These are phyloP conservation scores for Didymella lethalis DNA, from an alignment of 2,329 filamentous ascomycete species.

Conservation along the genomic window DNA sequence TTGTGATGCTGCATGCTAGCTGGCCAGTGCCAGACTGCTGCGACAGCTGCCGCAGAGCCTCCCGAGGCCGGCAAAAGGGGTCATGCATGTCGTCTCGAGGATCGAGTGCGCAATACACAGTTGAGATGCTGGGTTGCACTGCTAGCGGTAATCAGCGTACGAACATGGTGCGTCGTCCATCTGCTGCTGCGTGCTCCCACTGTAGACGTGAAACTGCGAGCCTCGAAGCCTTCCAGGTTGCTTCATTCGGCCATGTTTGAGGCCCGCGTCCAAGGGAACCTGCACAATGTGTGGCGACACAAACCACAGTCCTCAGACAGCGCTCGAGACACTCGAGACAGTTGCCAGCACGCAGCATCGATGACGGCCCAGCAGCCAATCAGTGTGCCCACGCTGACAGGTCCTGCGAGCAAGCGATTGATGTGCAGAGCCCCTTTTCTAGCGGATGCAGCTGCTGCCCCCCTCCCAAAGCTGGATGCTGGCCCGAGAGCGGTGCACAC, in stretches of 20 bases:
- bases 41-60: conserved; percentile 20
- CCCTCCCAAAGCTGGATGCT: conserved; percentile 4
- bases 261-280: conserved; percentile 18
- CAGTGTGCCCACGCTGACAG: conserved; percentile 29
- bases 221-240: conserved; percentile 22
- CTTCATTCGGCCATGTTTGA: conserved; percentile 20
- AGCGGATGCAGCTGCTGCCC: conserved; percentile 18
- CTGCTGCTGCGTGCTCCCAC: conserved; percentile 22
- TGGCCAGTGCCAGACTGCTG: conserved; percentile 18
- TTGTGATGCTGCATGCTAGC: conserved; percentile 11
- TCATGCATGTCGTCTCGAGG: conserved; percentile 27
- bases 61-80: conserved; percentile 31
- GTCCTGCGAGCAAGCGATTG: conserved; percentile 6
- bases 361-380: conserved; percentile 29
- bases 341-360: background rate
- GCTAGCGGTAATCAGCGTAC: conserved; percentile 22
- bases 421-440: conserved; percentile 38
- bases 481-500: conserved; percentile 20
- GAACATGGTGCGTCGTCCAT: conserved; percentile 25
- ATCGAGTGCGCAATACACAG: conserved; percentile 22
- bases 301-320: conserved; percentile 15
- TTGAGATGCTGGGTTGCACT: conserved; percentile 28
- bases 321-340: conserved; percentile 23
- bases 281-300: conserved; percentile 19
- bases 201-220: conserved; percentile 6